A percentile compares a stretch with the other conserved stretches of the same genome.
Conservation (phyloP, 2,329 filamentous ascomycete genomes). For the Penicillium oxalicum region DNA sequence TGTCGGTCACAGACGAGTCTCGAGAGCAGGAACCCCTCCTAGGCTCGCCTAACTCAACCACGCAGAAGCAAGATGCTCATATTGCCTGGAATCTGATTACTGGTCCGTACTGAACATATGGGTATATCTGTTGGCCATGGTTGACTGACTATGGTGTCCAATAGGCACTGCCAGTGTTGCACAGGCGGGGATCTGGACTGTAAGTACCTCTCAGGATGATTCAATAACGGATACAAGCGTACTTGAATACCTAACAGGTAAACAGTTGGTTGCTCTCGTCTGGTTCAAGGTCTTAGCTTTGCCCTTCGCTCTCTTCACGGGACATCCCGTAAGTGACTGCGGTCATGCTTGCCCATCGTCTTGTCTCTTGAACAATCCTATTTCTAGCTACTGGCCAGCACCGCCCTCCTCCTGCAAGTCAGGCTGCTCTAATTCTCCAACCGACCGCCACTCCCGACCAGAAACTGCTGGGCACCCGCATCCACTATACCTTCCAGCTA, state of each 20-base stretch:
- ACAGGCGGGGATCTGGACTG: slow-evolving; percentile 69
- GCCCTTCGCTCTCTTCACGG: slow-evolving; percentile 73
- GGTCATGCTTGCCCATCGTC: neutral
- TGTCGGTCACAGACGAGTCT: slow-evolving; percentile 57
- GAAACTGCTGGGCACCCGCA: slow-evolving; percentile 58
- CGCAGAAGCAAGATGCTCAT: slow-evolving; percentile 17
- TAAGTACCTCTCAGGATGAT: slow-evolving; percentile 38
- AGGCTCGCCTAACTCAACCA: slow-evolving; percentile 64
- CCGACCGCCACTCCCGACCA: slow-evolving; percentile 73
- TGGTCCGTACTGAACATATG: slow-evolving; percentile 47
- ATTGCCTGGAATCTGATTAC: slow-evolving; percentile 67
- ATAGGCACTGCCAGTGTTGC: slow-evolving; percentile 75
- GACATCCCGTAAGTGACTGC: slow-evolving; percentile 66
- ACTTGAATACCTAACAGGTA: neutral
- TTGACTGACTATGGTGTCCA: neutral
- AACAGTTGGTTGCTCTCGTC: slow-evolving; percentile 62
- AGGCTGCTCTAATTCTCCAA: slow-evolving; percentile 79
- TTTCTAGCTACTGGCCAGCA: slow-evolving; percentile 43
- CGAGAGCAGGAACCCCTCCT: slow-evolving; percentile 65
- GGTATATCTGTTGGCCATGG: neutral
- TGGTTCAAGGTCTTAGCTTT: slow-evolving; percentile 71
- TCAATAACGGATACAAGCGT: too few relatives aligned
- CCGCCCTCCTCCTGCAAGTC: slow-evolving; percentile 69
- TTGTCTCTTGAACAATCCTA: slow-evolving; percentile 40
- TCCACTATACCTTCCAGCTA: slow-evolving; percentile 64